phyloP scores from a whole-genome alignment of 441 rosid species.

The Erysimum cheiri region DNA sequence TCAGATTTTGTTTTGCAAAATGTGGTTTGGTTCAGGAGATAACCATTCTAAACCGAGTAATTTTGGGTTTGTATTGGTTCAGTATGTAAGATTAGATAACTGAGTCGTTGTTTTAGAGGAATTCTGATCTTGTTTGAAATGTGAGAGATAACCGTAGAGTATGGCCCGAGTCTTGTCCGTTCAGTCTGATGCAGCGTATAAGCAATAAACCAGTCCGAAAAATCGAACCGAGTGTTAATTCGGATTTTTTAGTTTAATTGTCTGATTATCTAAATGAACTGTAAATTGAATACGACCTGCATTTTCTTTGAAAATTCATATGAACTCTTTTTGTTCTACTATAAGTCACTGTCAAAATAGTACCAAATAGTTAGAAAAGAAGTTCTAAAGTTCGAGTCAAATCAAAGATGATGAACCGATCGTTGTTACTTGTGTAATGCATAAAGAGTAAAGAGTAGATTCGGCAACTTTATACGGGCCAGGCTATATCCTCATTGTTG shows the following conservation, averaged over 20 bases:
- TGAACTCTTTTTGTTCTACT: too few relatives aligned
- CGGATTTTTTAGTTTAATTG: background rate
- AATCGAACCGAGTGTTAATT: background rate
- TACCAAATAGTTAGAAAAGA: background rate
- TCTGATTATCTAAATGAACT: background rate
- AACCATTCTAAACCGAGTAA: slow-evolving; percentile 1
- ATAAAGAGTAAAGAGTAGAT: slow-evolving; percentile 2
- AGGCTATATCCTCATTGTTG: background rate
- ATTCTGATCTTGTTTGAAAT: slow-evolving; percentile 4
- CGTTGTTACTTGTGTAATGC: background rate
- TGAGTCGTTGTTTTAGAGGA: background rate
- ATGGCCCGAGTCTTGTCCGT: background rate
- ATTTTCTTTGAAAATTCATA: background rate
- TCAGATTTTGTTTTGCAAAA: slow-evolving; percentile 16
- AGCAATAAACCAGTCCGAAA: background rate
- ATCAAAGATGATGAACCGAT: background rate
- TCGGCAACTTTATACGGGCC: slow-evolving; percentile 2
- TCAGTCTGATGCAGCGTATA: background rate
- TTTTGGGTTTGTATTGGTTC: slow-evolving; percentile 6
- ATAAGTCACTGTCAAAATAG: background rate
- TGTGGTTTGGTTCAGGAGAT: slow-evolving; percentile 22
- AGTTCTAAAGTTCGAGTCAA: background rate
- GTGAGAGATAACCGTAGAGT: background rate
- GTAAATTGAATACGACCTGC: background rate
- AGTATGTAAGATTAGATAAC: background rate